Evolutionary conservation across 441 rosid genomes (phyloP), one percentile per base, ranked within the genome.

Genomic region (Populus hybrid): DNA sequence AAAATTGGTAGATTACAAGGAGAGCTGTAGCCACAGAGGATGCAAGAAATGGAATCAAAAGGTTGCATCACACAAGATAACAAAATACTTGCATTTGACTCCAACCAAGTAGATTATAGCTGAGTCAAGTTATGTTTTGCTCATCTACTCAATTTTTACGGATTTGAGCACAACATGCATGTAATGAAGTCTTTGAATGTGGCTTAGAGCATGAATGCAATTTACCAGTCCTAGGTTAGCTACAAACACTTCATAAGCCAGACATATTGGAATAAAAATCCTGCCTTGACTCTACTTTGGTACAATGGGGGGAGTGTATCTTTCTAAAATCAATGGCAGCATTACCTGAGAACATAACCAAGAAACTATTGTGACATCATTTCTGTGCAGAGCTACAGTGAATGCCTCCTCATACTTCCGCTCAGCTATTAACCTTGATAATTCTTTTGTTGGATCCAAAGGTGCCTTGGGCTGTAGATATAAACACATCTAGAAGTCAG

Each of bases 311-410:
- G 46, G 10, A 40, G 5, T 26, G 16, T 65, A 72, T 14, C 34
- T 8, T n/a, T 35, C 68, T 14, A 66, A 30, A 65, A 36, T 24
- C 26, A 35, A 21, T 70, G 67, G 70, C 6, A 42, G 40, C 30
- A 59, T 36, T 86, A 91, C 95, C 95, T 90, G 95, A 67, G 89
- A 85, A 81, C 97, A 92, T 82, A 92, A 78, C 97, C 97, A 91
- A 42, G 95, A 92, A 57, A 92, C 97, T 28, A 89, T 84, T 12
- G 95, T 77, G 26, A 91, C 92, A 74, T 92, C 93, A 77, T 95
- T 90, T 86, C 93, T 87, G 66, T 90, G 97, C 71, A 92, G 81
- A 11, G 95, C 93, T n/a, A 79, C 83, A 6, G 91, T 83, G 77
- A 92, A 92, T 73, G 95, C 95, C 78, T 91, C 97, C 80, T 92